Evolutionary conservation across 495 filamentous ascomycete species (phyloP), one percentile per base, ranked within the genome.

Genomic region (Hypoxylon trugodes): DNA sequence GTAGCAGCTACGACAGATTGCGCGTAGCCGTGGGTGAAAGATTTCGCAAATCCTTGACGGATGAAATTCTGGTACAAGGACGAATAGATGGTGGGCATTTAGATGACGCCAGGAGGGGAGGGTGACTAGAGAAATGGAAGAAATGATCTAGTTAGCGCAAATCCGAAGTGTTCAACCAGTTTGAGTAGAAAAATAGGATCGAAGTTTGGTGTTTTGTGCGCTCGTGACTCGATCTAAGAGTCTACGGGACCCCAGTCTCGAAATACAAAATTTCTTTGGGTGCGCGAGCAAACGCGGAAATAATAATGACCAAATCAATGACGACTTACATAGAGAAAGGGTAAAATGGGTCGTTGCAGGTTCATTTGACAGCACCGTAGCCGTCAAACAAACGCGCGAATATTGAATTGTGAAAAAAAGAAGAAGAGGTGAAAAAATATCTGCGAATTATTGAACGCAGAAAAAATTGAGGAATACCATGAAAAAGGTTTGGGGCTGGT

Each of bases 1-100:
- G 92, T 91, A 53, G 91, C 93, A 63, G 95, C 95, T 76, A 98
- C 94, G 79, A 98, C 88, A 65, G 94, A 96, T 75, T 97, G 94
- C 75, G 92, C 91, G 83, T 96, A 97, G 78, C 93, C 94, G 85
- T 96, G 92, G 73, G 92, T 93, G 76, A 98, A 89, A 75, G 92
- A 90, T 84, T 98, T 98, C 66, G 90, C 85, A 73, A 97, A 89
- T 87, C 90, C 94, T 81, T 93, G 91, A 79, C 96, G 95, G 86
- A 96, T 91, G 84, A 98, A 88, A 78, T 92, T 90, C 81, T 93
- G 80, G 74, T 81, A 84, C 57, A 86, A 73, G 65, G 78, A 79
- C 55, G 81, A 82, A 73, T 82, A 84, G 66, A 84, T 81, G 65
- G 79, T 76, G 73, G 83, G 83, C 83, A 86, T 86, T 86, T 84